phyloP scores from a whole-genome alignment of 2,329 filamentous ascomycete species.

The Hypoxylon sp. region DNA sequence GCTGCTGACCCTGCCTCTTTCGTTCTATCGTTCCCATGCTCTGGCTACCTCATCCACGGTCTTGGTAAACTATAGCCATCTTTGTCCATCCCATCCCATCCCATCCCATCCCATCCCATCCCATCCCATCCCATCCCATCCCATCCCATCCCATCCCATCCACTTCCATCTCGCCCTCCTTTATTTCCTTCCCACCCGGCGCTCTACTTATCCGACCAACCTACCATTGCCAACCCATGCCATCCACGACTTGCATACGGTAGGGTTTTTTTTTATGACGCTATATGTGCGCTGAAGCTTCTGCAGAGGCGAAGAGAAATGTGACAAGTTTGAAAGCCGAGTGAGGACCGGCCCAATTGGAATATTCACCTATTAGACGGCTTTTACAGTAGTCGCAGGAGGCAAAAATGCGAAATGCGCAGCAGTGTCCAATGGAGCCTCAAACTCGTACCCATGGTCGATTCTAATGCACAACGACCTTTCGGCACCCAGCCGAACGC shows the following conservation, averaged over 20 bases:
- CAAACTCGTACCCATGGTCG: background rate
- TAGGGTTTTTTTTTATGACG: conserved; percentile 6
- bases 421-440: conserved; percentile 17
- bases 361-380: background rate
- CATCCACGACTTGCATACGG: background rate
- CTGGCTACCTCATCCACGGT: conserved; percentile 37
- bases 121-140: conserved; percentile 2
- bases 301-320: conserved; percentile 25
- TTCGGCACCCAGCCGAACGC: conserved; percentile 29
- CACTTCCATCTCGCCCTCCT: background rate
- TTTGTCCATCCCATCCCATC: conserved; percentile 4
- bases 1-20: too few relatives aligned
- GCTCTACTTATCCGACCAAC: background rate
- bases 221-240: background rate
- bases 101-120: conserved; percentile 1
- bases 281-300: conserved; percentile 1
- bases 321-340: conserved; percentile 16
- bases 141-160: background rate
- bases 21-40: background rate
- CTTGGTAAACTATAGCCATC: conserved; percentile 22
- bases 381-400: background rate
- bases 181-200: background rate
- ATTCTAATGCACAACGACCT: background rate
- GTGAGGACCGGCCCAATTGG: conserved; percentile 22
- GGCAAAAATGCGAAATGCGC: conserved; percentile 3